These are phyloP conservation scores for Xylariaceae sp. DNA, from an alignment of 2,329 filamentous ascomycete species.

Conservation along the genomic window DNA sequence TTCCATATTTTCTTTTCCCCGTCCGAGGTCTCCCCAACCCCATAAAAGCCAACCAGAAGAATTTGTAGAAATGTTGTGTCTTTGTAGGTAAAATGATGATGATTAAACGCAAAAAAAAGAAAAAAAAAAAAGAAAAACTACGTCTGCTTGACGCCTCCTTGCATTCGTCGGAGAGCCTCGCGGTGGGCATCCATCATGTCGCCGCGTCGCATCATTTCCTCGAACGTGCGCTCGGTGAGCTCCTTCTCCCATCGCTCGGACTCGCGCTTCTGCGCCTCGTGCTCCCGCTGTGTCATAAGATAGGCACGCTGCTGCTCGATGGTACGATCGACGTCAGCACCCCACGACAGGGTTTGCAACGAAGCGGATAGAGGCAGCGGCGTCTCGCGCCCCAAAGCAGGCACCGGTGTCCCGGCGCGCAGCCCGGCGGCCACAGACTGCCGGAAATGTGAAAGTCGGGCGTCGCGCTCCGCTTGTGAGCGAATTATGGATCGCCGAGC, in stretches of 20 bases:
- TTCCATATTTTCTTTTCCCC: not conserved
- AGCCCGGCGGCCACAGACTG: constrained; percentile 59
- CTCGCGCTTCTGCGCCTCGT: constrained; percentile 55
- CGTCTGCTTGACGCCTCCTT: constrained; percentile 41
- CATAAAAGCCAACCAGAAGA: not conserved
- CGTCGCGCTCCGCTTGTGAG: constrained; percentile 44
- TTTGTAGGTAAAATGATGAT: not conserved
- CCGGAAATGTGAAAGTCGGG: constrained; percentile 61
- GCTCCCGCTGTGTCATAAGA: constrained; percentile 58
- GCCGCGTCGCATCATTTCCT: constrained; percentile 69
- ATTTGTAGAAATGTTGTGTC: not conserved
- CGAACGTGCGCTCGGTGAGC: constrained; percentile 57
- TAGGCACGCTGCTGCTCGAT: constrained; percentile 50
- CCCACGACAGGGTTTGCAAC: constrained; percentile 28
- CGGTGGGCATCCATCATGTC: constrained; percentile 71
- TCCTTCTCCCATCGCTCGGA: constrained; percentile 53
- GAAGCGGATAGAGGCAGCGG: constrained; percentile 31
- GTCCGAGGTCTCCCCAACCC: not conserved
- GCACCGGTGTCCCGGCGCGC: constrained; percentile 37
- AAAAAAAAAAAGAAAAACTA: not conserved
- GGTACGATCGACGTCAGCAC: constrained; percentile 40
- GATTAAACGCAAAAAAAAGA: too few relatives aligned
- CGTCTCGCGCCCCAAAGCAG: constrained; percentile 35
- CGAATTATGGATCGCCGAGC: constrained; percentile 41
- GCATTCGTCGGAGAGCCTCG: constrained; percentile 75